These are phyloP conservation scores for Trametopsis cervina DNA, from an alignment of 768 basidiomycete genomes.

Conservation along the genomic window DNA sequence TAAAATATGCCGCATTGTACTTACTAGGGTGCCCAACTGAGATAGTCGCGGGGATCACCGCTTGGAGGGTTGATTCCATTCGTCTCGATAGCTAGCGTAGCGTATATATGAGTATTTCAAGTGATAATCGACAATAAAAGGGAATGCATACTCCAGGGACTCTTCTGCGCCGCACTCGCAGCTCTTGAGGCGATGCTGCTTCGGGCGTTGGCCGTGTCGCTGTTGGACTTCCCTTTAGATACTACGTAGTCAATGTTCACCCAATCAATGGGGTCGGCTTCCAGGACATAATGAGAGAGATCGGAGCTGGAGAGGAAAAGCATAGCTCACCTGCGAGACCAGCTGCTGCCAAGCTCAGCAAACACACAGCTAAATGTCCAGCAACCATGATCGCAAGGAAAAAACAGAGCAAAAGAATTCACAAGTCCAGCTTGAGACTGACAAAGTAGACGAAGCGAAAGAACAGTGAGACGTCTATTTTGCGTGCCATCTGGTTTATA, in stretches of 20 bases:
- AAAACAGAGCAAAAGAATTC: neutral
- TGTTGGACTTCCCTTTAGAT: conserved; percentile 18
- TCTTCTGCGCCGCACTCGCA: conserved; percentile 28
- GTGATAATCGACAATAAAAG: neutral
- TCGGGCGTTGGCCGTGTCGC: conserved; percentile 27
- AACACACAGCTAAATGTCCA: neutral
- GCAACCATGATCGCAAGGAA: neutral
- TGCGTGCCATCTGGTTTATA: too few species aligned
- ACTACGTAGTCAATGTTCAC: conserved; percentile 38
- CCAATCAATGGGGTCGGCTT: conserved; percentile 45
- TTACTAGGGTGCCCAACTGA: conserved; percentile 57
- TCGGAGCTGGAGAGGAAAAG: too few species aligned
- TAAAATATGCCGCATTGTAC: conserved; percentile 9
- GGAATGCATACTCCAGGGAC: conserved; percentile 31
- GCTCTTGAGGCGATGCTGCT: conserved; percentile 31
- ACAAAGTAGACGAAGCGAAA: too few species aligned
- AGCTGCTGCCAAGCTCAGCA: neutral
- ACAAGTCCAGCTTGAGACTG: neutral
- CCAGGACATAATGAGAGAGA: too few species aligned
- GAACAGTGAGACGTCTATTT: too few species aligned
- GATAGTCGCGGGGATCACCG: conserved; percentile 39
- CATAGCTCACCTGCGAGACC: conserved; percentile 1
- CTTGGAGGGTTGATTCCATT: conserved; percentile 28
- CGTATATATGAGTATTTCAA: neutral
- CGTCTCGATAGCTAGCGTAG: conserved; percentile 30